Conservation (phyloP, 257 asterid genomes). For the Craterostigma plantagineum region DNA sequence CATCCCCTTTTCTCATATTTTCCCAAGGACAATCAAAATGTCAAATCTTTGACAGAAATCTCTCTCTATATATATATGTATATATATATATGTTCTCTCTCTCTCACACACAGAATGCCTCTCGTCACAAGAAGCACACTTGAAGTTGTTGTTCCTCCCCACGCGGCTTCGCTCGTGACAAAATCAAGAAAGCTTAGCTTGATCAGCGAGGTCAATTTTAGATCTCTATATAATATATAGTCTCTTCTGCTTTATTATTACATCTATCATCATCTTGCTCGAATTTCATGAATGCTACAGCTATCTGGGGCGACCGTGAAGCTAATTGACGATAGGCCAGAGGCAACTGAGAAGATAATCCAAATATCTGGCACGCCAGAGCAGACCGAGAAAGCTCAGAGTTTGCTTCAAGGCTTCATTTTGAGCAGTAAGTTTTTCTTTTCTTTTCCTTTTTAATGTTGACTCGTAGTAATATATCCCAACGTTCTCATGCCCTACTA, state of each 20-base stretch:
- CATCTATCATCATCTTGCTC: no score
- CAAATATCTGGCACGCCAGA: constrained; percentile 91
- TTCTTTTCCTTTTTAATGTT: background rate
- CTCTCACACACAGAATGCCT: no score
- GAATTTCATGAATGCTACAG: constrained; percentile 17
- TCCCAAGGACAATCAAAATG: no score
- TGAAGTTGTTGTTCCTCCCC: constrained; percentile 75
- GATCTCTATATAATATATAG: no score
- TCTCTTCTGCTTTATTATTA: no score
- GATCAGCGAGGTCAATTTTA: constrained; percentile 56
- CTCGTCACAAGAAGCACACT: constrained; percentile 75
- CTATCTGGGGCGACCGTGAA: constrained; percentile 83
- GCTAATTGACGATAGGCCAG: constrained; percentile 53
- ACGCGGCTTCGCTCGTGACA: constrained; percentile 59
- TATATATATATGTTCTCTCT: no score
- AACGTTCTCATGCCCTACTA: no score
- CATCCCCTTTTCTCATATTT: background rate
- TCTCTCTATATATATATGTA: no score
- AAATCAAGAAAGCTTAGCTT: constrained; percentile 67
- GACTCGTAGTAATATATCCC: no score
- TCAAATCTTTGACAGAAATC: no score
- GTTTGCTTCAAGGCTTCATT: constrained; percentile 92
- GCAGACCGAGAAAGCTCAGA: constrained; percentile 94
- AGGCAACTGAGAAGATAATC: constrained; percentile 45
- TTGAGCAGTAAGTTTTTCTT: constrained; percentile 54